Evolutionary conservation across 1,139 yeast genomes (phyloP).

Genomic region (Geotrichum cucujoidarum): DNA sequence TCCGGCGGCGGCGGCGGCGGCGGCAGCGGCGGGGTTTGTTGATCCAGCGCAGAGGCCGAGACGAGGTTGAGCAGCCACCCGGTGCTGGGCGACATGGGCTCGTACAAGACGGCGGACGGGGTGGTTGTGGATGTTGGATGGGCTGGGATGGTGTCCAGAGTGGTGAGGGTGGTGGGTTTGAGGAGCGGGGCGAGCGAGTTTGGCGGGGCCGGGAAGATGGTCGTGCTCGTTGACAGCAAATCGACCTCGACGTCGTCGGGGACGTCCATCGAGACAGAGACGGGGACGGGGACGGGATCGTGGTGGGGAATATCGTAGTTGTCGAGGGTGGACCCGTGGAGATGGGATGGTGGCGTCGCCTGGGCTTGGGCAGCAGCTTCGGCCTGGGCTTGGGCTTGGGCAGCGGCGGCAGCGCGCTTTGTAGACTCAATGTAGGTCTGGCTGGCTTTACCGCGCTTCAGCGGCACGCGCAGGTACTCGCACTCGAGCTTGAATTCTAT

Average conservation of each 20-base stretch:
- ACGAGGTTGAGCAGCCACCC: constrained; percentile 18
- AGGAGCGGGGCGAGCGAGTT: background rate
- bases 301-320: background rate
- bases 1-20: background rate
- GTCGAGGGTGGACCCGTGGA: background rate
- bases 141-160: background rate
- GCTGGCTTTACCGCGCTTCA: constrained; percentile 41
- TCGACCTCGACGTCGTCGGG: no score
- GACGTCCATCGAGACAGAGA: background rate
- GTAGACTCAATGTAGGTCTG: constrained; percentile 27
- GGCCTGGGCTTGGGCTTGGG: constrained; percentile 13
- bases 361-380: constrained; percentile 10
- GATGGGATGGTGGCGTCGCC: background rate
- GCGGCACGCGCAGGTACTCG: constrained; percentile 34
- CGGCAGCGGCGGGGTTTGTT: background rate
- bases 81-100: constrained; percentile 15
- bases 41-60: constrained; percentile 6
- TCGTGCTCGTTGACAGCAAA: no score
- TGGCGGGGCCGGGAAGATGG: background rate
- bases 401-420: constrained; percentile 21
- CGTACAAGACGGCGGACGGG: background rate
- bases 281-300: background rate
- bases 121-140: background rate
- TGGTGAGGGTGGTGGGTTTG: background rate
- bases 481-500: constrained; percentile 15